Evolutionary conservation across 805 yeast genomes (phyloP).

Genomic region (Pichia cabralensis): DNA sequence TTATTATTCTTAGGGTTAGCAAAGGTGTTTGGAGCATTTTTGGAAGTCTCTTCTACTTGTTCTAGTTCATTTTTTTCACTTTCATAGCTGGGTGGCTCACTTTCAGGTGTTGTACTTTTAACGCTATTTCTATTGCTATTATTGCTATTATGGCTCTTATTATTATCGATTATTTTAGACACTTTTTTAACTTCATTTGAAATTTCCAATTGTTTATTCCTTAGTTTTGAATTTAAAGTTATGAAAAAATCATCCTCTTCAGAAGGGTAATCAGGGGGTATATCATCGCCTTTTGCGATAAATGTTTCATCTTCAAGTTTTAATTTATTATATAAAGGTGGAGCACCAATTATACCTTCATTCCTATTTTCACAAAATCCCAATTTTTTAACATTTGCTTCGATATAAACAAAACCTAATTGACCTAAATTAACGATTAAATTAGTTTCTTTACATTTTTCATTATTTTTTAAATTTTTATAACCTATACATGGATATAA

Average conservation of each 20-base stretch:
- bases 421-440: slow-evolving; percentile 83
- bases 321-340: slow-evolving; percentile 25
- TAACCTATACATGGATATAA: slow-evolving; percentile 48
- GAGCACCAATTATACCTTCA: slow-evolving; percentile 31
- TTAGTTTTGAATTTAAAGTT: too few species aligned
- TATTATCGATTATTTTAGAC: too few species aligned
- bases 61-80: slow-evolving; percentile 10
- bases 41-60: neutral
- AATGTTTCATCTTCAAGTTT: slow-evolving; percentile 36
- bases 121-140: neutral
- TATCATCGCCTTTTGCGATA: slow-evolving; percentile 60
- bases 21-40: too few species aligned
- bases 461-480: slow-evolving; percentile 20
- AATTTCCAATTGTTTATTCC: too few species aligned
- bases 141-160: neutral
- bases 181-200: too few species aligned
- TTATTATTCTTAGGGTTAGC: too few species aligned
- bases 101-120: slow-evolving; percentile 13
- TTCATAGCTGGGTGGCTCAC: slow-evolving; percentile 23
- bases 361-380: slow-evolving; percentile 44
- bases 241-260: too few species aligned
- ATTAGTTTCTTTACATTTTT: slow-evolving; percentile 40
- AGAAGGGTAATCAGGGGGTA: slow-evolving; percentile 59
- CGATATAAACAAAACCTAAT: slow-evolving; percentile 80
- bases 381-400: slow-evolving; percentile 61